phyloP scores from a whole-genome alignment of 768 basidiomycete species.

The Leccinellum luteum region DNA sequence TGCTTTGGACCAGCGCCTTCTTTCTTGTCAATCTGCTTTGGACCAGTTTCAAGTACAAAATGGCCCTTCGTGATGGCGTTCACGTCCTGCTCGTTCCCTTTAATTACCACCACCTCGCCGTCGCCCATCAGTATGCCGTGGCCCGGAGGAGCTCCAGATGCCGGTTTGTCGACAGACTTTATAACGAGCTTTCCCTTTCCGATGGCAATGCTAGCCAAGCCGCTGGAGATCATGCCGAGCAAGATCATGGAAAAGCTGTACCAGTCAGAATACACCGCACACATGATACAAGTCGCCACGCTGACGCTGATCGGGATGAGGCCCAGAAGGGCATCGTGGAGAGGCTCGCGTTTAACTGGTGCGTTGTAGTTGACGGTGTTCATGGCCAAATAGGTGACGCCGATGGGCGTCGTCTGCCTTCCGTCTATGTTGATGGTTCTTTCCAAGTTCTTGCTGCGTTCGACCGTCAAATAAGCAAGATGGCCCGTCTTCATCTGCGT shows the following conservation, averaged over 20 bases:
- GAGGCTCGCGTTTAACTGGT: background rate
- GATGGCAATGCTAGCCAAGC: conserved; percentile 23
- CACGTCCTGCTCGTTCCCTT: conserved; percentile 27
- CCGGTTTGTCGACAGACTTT: conserved; percentile 11
- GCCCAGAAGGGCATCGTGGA: conserved; percentile 9
- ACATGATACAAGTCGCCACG: conserved; percentile 22
- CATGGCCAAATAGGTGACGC: conserved; percentile 24
- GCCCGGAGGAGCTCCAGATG: conserved; percentile 23
- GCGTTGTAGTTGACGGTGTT: background rate
- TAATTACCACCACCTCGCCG: conserved; percentile 25
- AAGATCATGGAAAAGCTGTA: conserved; percentile 31
- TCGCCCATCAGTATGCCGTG: conserved; percentile 26
- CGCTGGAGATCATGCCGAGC: conserved; percentile 32
- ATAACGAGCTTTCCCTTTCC: conserved; percentile 25
- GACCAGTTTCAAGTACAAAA: conserved; percentile 21
- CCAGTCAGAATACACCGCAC: conserved; percentile 28
- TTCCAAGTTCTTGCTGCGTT: conserved; percentile 4
- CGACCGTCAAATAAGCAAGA: conserved; percentile 26
- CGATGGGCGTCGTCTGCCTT: conserved; percentile 6
- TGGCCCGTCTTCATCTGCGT: conserved; percentile 28
- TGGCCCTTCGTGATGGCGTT: conserved; percentile 29
- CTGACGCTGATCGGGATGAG: conserved; percentile 26
- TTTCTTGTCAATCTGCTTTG: background rate
- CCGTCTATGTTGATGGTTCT: background rate
- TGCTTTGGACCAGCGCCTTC: background rate